Base-by-base conservation (phyloP, 2,329 filamentous ascomycete genomes). In the Coniochaeta pulveracea region DNA sequence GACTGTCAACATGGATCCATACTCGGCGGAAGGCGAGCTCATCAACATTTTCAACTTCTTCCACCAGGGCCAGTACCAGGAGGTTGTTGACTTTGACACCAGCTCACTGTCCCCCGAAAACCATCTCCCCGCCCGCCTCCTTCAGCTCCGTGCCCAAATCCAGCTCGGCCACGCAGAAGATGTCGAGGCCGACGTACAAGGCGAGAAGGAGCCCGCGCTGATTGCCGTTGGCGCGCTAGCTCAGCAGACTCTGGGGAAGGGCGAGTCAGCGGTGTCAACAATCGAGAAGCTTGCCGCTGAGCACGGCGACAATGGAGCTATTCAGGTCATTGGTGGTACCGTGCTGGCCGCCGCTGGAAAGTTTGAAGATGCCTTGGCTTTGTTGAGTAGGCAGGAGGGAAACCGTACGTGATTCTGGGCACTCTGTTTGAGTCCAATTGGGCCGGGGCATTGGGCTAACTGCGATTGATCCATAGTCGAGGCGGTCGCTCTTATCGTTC, bases 11-110 rank as follows among this genome's bases (percentile, higher is more conserved):
- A 81, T 81, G 76, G 76, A 81, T 55, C 75, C 76, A 44, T 82
- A 77, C 56, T 80, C 75, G 30, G 68, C 75, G 43, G 76, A 81
- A 58, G 76, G 76, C 60, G 77, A 82, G 62, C 61, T 82, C 47
- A 71, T 81, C 55, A 80, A 78, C 60, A 71, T 81, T 43, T 74
- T 80, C 63, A 80, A 73, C 58, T 58, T 74, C 59, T 81, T 80
- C 61, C 70, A 80, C 56, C 74, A 80, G 57, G 86, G 84, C 52
- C 88, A 93, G 66, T 94, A 85, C 69, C 72, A 84, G 51, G 69
- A 80, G 51, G 88, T 93, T 42, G 59, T 93, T 58, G 80, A 91
- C 62, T 93, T 86, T 61, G 81, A 93, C 58, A 80, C 77, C 26
- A 76, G 80, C 5, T 67, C 77, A 38, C 80, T 96, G 51, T 91